phyloP scores from a whole-genome alignment of 1,139 yeast species.

The Blastobotrys arbuscula region DNA sequence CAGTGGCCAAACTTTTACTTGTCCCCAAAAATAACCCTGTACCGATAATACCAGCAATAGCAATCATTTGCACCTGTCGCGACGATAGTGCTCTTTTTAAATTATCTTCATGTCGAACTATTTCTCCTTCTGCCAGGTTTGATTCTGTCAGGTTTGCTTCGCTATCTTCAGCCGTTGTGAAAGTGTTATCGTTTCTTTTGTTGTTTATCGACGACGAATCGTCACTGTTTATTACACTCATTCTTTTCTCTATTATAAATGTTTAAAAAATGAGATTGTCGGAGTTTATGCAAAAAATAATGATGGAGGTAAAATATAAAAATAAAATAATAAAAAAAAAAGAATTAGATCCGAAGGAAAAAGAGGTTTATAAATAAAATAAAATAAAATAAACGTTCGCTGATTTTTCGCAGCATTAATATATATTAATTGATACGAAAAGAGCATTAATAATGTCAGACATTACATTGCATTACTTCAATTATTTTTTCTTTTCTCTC shows the following conservation, averaged over 20 bases:
- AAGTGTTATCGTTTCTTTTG: neutral
- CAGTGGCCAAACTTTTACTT: conserved; percentile 47
- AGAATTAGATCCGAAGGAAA: neutral
- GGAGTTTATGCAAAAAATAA: neutral
- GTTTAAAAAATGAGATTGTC: neutral
- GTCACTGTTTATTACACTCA: neutral
- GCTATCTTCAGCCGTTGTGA: conserved; percentile 3
- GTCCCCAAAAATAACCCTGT: conserved; percentile 54
- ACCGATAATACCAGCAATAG: conserved; percentile 43
- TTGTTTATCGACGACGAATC: neutral
- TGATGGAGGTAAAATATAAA: neutral
- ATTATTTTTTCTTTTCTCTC: neutral
- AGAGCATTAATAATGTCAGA: neutral
- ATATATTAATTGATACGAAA: neutral
- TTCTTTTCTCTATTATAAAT: neutral
- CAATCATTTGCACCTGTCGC: conserved; percentile 45
- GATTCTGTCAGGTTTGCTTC: conserved; percentile 4
- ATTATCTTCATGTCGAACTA: conserved; percentile 17
- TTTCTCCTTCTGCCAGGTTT: conserved; percentile 53
- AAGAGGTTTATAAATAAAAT: neutral
- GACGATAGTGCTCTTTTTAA: conserved; percentile 42
- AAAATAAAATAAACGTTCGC: neutral
- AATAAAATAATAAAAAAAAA: neutral
- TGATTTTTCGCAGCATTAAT: neutral
- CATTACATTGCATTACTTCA: neutral